Evolutionary conservation across 2,329 filamentous ascomycete genomes (phyloP).

Genomic region (Pyrenochaeta sp.): DNA sequence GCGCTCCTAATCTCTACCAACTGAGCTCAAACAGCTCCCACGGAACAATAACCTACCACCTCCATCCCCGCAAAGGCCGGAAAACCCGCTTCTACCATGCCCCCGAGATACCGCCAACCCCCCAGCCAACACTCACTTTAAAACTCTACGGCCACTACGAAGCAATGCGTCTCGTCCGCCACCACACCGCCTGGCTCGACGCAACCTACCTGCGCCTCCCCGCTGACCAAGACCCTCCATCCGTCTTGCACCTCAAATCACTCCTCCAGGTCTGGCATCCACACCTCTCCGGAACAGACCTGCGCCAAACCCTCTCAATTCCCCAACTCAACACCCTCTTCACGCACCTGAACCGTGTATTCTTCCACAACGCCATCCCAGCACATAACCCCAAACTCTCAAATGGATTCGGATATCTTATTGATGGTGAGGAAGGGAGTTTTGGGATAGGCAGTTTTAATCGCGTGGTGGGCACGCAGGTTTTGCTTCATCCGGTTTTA

Average conservation of each 20-base stretch:
- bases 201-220: constrained; percentile 15
- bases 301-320: constrained; percentile 14
- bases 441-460: constrained; percentile 22
- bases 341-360: constrained; percentile 17
- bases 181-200: constrained; percentile 24
- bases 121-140: constrained; percentile 7
- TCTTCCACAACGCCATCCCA: constrained; percentile 18
- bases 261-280: constrained; percentile 18
- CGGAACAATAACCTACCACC: constrained; percentile 5
- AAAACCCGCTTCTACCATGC: neutral
- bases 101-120: neutral
- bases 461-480: constrained; percentile 20
- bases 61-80: neutral
- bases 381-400: constrained; percentile 11
- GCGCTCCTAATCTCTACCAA: constrained; percentile 22
- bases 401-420: constrained; percentile 16
- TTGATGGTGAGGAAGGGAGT: constrained; percentile 9
- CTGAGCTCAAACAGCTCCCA: constrained; percentile 13
- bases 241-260: constrained; percentile 12
- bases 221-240: neutral
- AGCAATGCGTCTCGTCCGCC: constrained; percentile 22
- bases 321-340: constrained; percentile 15
- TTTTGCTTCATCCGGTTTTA: constrained; percentile 19
- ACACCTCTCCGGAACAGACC: constrained; percentile 11
- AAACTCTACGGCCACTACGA: constrained; percentile 25